Base-by-base conservation (phyloP, 257 asterid genomes). In the Solanum lignicaule region DNA sequence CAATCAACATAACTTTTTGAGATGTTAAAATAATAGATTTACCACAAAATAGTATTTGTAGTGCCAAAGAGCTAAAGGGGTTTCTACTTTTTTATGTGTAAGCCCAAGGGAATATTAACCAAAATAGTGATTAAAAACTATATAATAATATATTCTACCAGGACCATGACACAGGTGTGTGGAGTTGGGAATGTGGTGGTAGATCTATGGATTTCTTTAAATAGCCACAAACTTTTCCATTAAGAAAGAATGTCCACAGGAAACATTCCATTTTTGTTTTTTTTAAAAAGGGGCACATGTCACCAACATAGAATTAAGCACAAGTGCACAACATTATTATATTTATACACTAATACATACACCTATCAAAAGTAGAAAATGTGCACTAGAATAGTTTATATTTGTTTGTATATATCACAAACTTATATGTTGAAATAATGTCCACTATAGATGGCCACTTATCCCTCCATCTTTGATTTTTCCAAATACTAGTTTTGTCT, bases 221-320 rank as follows among this genome's bases (percentile, higher is more conserved):
- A 46, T 46, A 81, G 85, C 20, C 68, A 81, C 39, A 3, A 29
- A 81, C 68, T 81, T 75, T 74, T 74, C 52, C 85, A 89, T 87
- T 60, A 46, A 86, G 89, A 84, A 41, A 74, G 65, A 84, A 89
- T 65, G 65, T 75, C n/a, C 83, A 86, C 88, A 92, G 25, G 76
- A 71, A 85, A 60, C 83, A 88, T 86, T 91, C 90, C 87, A 86
- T 87, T 83, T 90, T 88, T 55, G 33, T 55, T 18, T 18, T 16
- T 6, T 14, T 1, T 31, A 60, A 60, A 16, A 4, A 46, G 55
- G 62, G 68, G 29, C 85, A 46, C 65, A 27, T 79, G 85, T 79
- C 85, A 14, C 25, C 35, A 18, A 29, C 41, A 27, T 81, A 12
- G 11, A 81, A 15, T 27, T 27, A 81, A 29, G 35, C 10, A 27